phyloP scores from a whole-genome alignment of 192 early-diverging fungal species.

The Glomus cerebriforme region DNA sequence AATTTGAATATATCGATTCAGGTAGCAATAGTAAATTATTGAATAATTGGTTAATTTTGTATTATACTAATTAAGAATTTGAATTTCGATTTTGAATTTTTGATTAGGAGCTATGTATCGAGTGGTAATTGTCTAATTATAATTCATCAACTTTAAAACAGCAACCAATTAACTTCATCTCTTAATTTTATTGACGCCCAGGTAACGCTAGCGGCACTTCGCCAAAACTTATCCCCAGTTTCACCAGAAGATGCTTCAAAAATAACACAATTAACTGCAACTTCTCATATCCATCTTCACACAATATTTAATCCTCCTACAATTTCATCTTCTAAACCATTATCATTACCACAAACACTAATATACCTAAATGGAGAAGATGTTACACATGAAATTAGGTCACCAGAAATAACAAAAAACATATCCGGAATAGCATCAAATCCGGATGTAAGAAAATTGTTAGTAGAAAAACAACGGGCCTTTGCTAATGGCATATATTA shows the following conservation, averaged over 20 bases:
- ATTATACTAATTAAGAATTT: conserved; percentile 44
- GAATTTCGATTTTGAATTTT: conserved; percentile 3
- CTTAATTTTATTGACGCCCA: not conserved
- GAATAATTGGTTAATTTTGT: conserved; percentile 26
- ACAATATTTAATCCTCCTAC: not conserved
- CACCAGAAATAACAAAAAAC: conserved; percentile 52
- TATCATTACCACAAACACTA: conserved; percentile 30
- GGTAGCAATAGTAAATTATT: conserved; percentile 48
- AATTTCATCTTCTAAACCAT: not conserved
- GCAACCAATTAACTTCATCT: not conserved
- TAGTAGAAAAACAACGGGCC: conserved; percentile 56
- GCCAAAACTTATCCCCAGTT: not conserved
- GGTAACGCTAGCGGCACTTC: conserved; percentile 10
- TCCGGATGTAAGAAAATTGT: conserved; percentile 51
- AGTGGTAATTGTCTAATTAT: not conserved
- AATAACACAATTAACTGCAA: conserved; percentile 23
- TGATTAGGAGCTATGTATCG: conserved; percentile 23
- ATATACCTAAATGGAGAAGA: conserved; percentile 61
- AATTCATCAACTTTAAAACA: not conserved
- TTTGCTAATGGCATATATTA: conserved; percentile 42
- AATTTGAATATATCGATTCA: conserved; percentile 76
- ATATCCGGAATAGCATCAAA: conserved; percentile 66
- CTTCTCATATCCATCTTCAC: conserved; percentile 38
- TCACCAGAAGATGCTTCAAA: not conserved
- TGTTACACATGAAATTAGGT: conserved; percentile 65